Evolutionary conservation across 225 moss, liverwort and hornwort genomes (phyloP), one percentile per base, ranked within the genome.

Genomic region (Bryum argenteum): DNA sequence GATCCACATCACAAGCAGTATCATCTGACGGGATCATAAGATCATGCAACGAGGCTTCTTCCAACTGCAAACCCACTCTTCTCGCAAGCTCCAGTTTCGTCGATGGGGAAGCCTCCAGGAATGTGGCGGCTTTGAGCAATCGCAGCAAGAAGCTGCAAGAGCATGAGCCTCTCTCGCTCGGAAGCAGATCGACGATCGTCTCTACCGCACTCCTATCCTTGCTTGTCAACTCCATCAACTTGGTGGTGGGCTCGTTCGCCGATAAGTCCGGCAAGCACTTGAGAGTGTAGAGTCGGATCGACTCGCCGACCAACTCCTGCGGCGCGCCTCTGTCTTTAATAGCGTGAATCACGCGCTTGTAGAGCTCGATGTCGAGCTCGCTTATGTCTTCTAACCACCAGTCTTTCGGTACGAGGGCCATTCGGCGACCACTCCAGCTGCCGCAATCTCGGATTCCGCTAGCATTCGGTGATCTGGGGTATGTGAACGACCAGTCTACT

Each of bases 311-410:
- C 40, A 89, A 38, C 28, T 88, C 89, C 42, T 78, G 79, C 1
- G 81, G 58, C 44, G 86, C 83, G 3, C 88, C 87, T 84, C 89
- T 89, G 2, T 58, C 81, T 77, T 80, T 73, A 17, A 95, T 81
- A 54, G 89, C 91, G 58, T 83, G 81, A 73, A 95, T 88, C 65
- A 92, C 77, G 59, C 90, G 83, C 79, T 82, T 83, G 77, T 95
- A 95, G 2, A 90, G 75, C 38, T 95, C 89, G 47, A 95, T 82
- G 14, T 92, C 90, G 58, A 95, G 77, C 12, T 78, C 95, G 72
- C 87, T 88, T 24, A 95, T 77, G 72, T 95, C 95, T 78, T 92
- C 95, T 16, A 89, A 75, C 95, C 95, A 95, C 95, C 95, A 95
- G 76, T 92, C 91, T 53, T 80, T 79, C 1, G 94, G 90, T 2